Evolutionary conservation across 768 basidiomycete genomes (phyloP).

Genomic region (Mycena amicta): DNA sequence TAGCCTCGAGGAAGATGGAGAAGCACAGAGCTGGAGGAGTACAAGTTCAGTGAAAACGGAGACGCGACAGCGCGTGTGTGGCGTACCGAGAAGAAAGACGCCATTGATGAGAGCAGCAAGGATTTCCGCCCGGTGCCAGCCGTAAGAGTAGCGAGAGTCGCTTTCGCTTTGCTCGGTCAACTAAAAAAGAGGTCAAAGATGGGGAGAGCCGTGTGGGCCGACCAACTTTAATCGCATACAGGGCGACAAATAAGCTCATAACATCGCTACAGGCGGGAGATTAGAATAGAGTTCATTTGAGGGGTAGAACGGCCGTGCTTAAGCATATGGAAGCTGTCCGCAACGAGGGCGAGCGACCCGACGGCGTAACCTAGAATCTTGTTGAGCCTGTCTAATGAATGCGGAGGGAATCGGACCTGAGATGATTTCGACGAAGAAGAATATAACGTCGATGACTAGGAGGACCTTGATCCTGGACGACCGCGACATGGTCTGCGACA

Average conservation of each 20-base stretch:
- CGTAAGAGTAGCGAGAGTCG: slow-evolving; percentile 88
- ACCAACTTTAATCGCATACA: slow-evolving; percentile 86
- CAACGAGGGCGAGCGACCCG: slow-evolving; percentile 91
- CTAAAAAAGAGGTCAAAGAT: slow-evolving; percentile 38
- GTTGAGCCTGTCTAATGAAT: background rate
- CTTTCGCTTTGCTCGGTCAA: slow-evolving; percentile 60
- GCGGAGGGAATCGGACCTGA: slow-evolving; percentile 73
- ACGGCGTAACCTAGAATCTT: slow-evolving; percentile 79
- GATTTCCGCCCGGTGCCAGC: slow-evolving; percentile 99
- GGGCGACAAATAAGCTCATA: slow-evolving; percentile 90
- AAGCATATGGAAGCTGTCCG: slow-evolving; percentile 98
- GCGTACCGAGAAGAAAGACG: slow-evolving; percentile 76
- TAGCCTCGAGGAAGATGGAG: slow-evolving; percentile 90
- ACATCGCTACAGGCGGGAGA: slow-evolving; percentile 71
- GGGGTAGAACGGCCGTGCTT: slow-evolving; percentile 59
- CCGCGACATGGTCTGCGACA: slow-evolving; percentile 51
- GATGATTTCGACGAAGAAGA: slow-evolving; percentile 86
- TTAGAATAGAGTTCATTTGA: slow-evolving; percentile 13
- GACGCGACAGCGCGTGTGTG: background rate
- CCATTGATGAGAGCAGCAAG: slow-evolving; percentile 95
- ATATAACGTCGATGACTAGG: slow-evolving; percentile 80
- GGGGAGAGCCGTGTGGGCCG: slow-evolving; percentile 2
- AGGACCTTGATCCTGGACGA: slow-evolving; percentile 75
- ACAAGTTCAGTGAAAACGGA: background rate
- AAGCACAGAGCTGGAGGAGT: slow-evolving; percentile 76